Conservation (phyloP, 1,284 basidiomycete species). For the Filobasidium uniguttulatum region DNA sequence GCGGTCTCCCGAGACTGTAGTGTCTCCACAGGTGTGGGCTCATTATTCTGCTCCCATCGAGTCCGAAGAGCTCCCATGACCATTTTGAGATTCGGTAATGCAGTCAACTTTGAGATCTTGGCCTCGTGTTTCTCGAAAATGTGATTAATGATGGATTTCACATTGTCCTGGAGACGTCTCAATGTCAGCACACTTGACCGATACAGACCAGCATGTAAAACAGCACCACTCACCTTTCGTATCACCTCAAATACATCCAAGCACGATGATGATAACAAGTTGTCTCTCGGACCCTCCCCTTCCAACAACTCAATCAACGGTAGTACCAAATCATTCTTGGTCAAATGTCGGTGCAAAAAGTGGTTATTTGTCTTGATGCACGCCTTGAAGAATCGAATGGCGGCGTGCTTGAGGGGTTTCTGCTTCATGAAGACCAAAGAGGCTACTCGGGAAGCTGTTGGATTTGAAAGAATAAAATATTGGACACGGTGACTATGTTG, state of each 20-base stretch:
- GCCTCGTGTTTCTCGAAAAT: constrained; percentile 66
- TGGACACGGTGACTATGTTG: constrained; percentile 84
- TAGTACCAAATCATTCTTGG: constrained; percentile 69
- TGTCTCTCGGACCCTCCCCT: constrained; percentile 72
- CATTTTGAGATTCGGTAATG: constrained; percentile 30
- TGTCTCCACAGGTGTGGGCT: constrained; percentile 47
- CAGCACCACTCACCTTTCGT: constrained; percentile 51
- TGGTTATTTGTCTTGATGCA: constrained; percentile 73
- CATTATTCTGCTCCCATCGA: constrained; percentile 83
- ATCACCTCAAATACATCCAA: constrained; percentile 90
- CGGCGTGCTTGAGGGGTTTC: constrained; percentile 79
- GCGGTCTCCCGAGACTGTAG: too few relatives aligned
- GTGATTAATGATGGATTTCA: constrained; percentile 68
- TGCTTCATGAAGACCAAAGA: constrained; percentile 69
- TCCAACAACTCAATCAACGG: constrained; percentile 71
- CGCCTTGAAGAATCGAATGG: constrained; percentile 79
- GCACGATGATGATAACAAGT: constrained; percentile 83
- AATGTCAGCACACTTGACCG: too few relatives aligned
- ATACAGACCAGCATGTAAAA: background rate
- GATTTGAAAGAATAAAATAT: constrained; percentile 72
- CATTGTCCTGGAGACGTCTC: constrained; percentile 54
- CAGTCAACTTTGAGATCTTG: constrained; percentile 52
- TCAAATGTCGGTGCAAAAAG: constrained; percentile 69
- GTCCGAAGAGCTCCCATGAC: constrained; percentile 46
- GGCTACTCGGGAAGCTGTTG: constrained; percentile 57